Conservation (phyloP, 495 filamentous ascomycete species). For the Mycothermus thermophilus region DNA sequence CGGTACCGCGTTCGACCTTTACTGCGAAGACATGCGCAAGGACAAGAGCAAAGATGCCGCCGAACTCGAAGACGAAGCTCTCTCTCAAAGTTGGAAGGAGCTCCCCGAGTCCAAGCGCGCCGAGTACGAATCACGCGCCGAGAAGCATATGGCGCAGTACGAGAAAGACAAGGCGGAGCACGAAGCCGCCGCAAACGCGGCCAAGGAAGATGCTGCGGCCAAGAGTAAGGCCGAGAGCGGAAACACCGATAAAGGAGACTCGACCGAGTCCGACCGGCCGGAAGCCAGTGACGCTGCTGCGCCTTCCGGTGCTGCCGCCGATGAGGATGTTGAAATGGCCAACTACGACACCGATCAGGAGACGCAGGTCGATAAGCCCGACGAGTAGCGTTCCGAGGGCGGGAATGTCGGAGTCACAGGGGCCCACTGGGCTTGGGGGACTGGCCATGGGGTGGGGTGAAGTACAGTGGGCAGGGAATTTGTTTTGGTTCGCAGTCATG, state of each 20-base stretch:
- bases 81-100: slow-evolving; percentile 38
- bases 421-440: too few species aligned
- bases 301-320: background rate
- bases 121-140: slow-evolving; percentile 29
- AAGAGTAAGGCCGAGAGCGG: too few species aligned
- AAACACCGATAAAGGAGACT: slow-evolving; percentile 6
- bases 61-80: slow-evolving; percentile 28
- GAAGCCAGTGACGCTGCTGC: slow-evolving; percentile 8
- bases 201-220: slow-evolving; percentile 12
- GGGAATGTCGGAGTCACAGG: too few species aligned
- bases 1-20: slow-evolving; percentile 38
- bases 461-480: too few species aligned
- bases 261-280: slow-evolving; percentile 5
- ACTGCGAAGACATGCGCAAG: slow-evolving; percentile 33
- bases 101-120: slow-evolving; percentile 31
- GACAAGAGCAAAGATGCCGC: slow-evolving; percentile 18
- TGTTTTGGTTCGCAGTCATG: too few species aligned
- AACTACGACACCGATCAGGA: slow-evolving; percentile 26
- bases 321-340: slow-evolving; percentile 33
- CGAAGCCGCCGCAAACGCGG: slow-evolving; percentile 11
- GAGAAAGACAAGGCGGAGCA: slow-evolving; percentile 29
- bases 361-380: slow-evolving; percentile 18
- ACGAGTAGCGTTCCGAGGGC: slow-evolving; percentile 13
- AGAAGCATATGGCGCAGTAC: slow-evolving; percentile 27
- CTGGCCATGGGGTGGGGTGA: too few species aligned